Conservation (phyloP, 805 yeast species). For the Teunomyces lycoperdinae region DNA sequence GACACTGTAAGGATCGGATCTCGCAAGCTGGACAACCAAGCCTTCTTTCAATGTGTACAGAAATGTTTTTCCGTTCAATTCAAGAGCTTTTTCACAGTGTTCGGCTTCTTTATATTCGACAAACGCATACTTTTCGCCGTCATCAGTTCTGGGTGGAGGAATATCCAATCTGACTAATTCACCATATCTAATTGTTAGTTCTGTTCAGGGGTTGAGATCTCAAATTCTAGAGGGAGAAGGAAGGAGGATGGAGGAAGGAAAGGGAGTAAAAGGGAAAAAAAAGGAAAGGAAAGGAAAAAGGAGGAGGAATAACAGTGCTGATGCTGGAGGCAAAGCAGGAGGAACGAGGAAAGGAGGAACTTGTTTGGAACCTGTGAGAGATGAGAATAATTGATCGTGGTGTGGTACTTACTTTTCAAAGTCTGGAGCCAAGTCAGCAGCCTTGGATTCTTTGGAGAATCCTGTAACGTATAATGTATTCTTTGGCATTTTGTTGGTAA, state of each 20-base stretch:
- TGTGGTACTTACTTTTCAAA: conserved; percentile 54
- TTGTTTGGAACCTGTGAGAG: conserved; percentile 6
- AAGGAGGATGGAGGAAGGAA: not conserved
- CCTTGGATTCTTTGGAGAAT: conserved; percentile 51
- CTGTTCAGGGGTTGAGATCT: conserved; percentile 1
- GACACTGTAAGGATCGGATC: conserved; percentile 48
- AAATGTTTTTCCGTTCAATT: conserved; percentile 43
- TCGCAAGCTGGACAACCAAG: conserved; percentile 53
- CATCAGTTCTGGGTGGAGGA: conserved; percentile 60
- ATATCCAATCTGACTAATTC: conserved; percentile 57
- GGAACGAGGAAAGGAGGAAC: conserved; percentile 5
- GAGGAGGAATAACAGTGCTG: not conserved
- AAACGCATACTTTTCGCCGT: conserved; percentile 61
- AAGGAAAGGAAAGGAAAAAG: not conserved
- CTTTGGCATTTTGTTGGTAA: conserved; percentile 31
- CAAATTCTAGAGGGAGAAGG: not conserved
- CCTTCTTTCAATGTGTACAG: conserved; percentile 41
- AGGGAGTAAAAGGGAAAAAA: not conserved
- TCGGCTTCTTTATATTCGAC: conserved; percentile 53
- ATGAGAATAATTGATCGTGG: conserved; percentile 4
- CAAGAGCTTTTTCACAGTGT: conserved; percentile 55
- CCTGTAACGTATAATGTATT: conserved; percentile 57
- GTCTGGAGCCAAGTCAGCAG: conserved; percentile 56
- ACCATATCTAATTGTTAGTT: conserved; percentile 44
- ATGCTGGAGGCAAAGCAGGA: not conserved